A percentile compares a stretch with the other conserved stretches of the same genome.
phyloP scores from a whole-genome alignment of 208 protist species.

The Trichomonas gallinae region DNA sequence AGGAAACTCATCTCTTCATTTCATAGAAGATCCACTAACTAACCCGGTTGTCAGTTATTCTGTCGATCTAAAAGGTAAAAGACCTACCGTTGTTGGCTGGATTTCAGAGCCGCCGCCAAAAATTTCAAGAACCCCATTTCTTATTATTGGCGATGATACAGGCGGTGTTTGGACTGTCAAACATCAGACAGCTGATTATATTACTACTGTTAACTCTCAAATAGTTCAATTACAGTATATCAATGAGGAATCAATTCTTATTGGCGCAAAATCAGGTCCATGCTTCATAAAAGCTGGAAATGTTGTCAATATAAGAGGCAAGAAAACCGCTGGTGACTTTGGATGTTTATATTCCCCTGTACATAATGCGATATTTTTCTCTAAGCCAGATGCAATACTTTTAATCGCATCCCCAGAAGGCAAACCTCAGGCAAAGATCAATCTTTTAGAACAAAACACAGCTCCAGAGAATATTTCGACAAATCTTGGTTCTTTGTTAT shows the following conservation, averaged over 20 bases:
- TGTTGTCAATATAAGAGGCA: neutral
- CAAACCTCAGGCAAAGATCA: neutral
- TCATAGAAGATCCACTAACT: neutral
- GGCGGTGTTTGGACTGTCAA: neutral
- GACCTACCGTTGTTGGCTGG: neutral
- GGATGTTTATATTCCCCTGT: neutral
- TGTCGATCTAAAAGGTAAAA: neutral
- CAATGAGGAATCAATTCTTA: neutral
- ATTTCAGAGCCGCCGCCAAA: neutral
- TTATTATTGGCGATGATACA: neutral
- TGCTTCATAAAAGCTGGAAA: neutral
- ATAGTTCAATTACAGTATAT: neutral
- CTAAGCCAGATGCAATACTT: neutral
- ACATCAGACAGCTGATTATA: neutral
- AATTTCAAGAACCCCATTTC: neutral
- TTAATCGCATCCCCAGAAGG: neutral
- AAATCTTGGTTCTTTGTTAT: neutral
- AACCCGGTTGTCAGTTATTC: neutral
- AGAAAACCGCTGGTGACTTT: neutral
- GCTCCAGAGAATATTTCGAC: neutral
- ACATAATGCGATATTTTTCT: neutral
- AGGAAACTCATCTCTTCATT: neutral
- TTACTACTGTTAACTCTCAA: neutral
- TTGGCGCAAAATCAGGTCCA: neutral
- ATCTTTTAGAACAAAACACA: neutral